Base-by-base conservation (phyloP, 1,284 basidiomycete species). In the Irpex lacteus region DNA sequence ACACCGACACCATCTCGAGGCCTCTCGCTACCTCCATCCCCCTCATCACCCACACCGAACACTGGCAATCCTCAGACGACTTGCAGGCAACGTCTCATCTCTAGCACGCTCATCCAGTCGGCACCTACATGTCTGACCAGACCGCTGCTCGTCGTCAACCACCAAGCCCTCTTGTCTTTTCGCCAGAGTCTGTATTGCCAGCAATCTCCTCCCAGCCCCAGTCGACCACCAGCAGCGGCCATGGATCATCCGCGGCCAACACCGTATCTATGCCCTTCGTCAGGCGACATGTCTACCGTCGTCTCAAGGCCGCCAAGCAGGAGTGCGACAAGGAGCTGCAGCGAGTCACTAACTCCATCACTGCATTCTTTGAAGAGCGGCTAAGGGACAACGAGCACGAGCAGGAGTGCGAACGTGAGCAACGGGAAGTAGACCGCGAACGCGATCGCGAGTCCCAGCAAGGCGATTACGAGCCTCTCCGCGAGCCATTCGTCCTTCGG, bases 301-400 rank as follows among this genome's bases (percentile, higher is more conserved):
- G 97, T 62, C 88, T 98, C 75, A 92, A 92, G 76, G 91, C 91
- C 0, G 96, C 97, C 64, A 99, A 99, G 81, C 89, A 92, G 62
- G 92, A 94, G 69, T 99, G 97, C 81, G 96, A 99, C 84, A 92
- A 92, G 78, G 95, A 98, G 73, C 85, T 99, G 9, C 89, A 91
- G 73, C 90, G 94, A 70, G 93, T 98, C 71, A 93, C 97, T 61
- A 90, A 93, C 74, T 93, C 90, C 64, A 96, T 99, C 81, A 97
- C 96, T 66, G 79, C 87, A 36, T 98, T 95, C 78, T 98, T 98
- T 70, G 97, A 99, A 78, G 90, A 95, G 72, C 86, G 90, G 68
- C 84, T 97, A 59, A 82, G 90, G 60, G 89, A 92, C 67, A 83
- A 81, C 64, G 90, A 93, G 74, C 84, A 86, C 69, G 90, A 82